phyloP scores from a whole-genome alignment of 192 early-diverging fungal genomes.

The Umbelopsis sp. region DNA sequence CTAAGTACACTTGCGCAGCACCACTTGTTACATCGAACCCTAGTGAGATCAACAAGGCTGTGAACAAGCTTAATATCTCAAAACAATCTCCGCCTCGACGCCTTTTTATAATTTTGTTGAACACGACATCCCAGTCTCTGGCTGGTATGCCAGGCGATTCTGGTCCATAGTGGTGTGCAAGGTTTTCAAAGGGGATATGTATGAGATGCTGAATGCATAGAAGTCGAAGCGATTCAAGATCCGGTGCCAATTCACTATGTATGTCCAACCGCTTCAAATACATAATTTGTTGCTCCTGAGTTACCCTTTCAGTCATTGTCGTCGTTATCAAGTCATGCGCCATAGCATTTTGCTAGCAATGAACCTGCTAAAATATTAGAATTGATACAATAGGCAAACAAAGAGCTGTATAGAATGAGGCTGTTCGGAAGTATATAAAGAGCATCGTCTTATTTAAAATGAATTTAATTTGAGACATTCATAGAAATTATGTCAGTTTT shows the following conservation, averaged over 20 bases:
- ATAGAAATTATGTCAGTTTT: no score
- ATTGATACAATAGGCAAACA: no score
- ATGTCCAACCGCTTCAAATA: neutral
- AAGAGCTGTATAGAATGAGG: no score
- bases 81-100: neutral
- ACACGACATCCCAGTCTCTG: neutral
- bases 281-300: neutral
- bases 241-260: neutral
- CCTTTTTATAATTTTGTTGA: neutral
- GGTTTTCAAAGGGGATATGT: neutral
- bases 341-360: neutral
- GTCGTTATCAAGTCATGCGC: neutral
- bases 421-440: no score
- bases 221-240: neutral
- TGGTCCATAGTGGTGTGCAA: neutral
- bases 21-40: neutral
- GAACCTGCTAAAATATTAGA: no score
- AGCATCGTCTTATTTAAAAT: no score
- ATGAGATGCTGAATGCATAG: constrained; percentile 1
- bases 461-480: no score
- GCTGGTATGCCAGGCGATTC: neutral
- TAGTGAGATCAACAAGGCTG: neutral
- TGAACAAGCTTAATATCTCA: neutral
- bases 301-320: neutral
- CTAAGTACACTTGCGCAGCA: neutral